These are phyloP conservation scores for Coemansia sp. DNA, from an alignment of 192 early-diverging fungal genomes.

Conservation along the genomic window DNA sequence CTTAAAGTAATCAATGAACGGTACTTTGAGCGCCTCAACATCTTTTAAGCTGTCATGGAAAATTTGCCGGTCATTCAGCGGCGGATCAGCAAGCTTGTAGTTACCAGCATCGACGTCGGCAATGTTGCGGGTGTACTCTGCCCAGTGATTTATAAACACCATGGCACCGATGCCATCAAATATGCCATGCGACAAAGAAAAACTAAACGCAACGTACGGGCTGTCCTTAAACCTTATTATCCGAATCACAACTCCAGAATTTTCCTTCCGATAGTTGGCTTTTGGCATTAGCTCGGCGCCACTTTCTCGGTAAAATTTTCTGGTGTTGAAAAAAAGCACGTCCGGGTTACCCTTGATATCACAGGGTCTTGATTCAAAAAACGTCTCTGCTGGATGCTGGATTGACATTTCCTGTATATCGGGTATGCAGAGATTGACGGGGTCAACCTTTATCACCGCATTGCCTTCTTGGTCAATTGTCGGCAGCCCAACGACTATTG, in stretches of 20 bases:
- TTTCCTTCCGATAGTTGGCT: constrained; percentile 33
- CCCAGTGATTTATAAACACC: constrained; percentile 38
- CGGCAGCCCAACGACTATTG: constrained; percentile 37
- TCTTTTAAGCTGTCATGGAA: constrained; percentile 21
- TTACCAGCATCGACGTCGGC: neutral
- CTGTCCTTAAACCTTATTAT: constrained; percentile 35
- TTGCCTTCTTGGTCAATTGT: constrained; percentile 20
- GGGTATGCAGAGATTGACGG: constrained; percentile 35
- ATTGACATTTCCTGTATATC: constrained; percentile 31
- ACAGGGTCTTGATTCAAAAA: constrained; percentile 15
- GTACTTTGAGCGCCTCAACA: constrained; percentile 15
- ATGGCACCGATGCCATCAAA: constrained; percentile 32
- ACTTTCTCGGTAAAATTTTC: constrained; percentile 24
- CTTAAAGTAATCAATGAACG: constrained; percentile 31
- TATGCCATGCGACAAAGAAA: constrained; percentile 33
- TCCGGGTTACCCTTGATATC: neutral
- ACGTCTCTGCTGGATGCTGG: constrained; percentile 24
- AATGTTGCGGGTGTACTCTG: constrained; percentile 33
- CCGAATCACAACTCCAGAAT: constrained; percentile 24
- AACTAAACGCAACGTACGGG: constrained; percentile 26
- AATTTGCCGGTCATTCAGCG: constrained; percentile 20
- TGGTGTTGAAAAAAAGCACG: constrained; percentile 32
- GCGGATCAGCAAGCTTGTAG: constrained; percentile 15
- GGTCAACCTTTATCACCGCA: constrained; percentile 25
- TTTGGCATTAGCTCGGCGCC: constrained; percentile 20